Evolutionary conservation across 2,329 filamentous ascomycete species (phyloP).

Genomic region (Phyllosticta paracitricarpa): DNA sequence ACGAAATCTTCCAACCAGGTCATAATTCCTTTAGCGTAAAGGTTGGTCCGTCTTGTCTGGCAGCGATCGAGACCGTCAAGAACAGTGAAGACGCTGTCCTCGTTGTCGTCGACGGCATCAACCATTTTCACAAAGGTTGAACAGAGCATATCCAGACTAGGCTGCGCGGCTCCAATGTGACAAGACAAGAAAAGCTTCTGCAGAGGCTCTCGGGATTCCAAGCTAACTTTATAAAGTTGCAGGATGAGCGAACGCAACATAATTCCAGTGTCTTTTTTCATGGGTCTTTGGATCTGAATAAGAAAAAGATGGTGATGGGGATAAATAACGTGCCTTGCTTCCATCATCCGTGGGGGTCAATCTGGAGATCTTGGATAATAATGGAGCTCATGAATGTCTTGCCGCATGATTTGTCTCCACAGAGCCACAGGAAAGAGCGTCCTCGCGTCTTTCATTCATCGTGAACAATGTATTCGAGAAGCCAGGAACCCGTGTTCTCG

Average conservation of each 20-base stretch:
- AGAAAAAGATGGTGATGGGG: conserved; percentile 20
- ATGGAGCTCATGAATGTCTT: conserved; percentile 33
- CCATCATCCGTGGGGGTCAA: background rate
- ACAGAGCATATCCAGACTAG: background rate
- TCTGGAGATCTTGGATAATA: conserved; percentile 22
- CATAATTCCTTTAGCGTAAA: too few relatives aligned
- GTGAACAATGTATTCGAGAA: conserved; percentile 18
- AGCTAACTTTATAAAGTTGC: conserved; percentile 21
- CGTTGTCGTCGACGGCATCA: background rate
- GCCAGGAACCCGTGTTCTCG: conserved; percentile 20
- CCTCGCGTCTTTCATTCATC: conserved; percentile 17
- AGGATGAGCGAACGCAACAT: conserved; percentile 29
- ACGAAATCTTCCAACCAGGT: too few relatives aligned
- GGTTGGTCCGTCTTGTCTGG: background rate
- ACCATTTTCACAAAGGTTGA: background rate
- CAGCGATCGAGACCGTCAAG: conserved; percentile 25
- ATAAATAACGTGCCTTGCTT: background rate
- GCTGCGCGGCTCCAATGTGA: background rate
- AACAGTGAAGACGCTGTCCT: conserved; percentile 11
- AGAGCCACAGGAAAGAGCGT: conserved; percentile 24
- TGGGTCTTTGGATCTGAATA: conserved; percentile 20
- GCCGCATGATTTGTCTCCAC: conserved; percentile 33
- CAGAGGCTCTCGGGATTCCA: background rate
- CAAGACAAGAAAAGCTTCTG: background rate
- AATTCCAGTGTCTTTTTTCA: conserved; percentile 25